These are phyloP conservation scores for Eucalyptus cloeziana DNA, from an alignment of 345 rosid genomes.

Conservation along the genomic window DNA sequence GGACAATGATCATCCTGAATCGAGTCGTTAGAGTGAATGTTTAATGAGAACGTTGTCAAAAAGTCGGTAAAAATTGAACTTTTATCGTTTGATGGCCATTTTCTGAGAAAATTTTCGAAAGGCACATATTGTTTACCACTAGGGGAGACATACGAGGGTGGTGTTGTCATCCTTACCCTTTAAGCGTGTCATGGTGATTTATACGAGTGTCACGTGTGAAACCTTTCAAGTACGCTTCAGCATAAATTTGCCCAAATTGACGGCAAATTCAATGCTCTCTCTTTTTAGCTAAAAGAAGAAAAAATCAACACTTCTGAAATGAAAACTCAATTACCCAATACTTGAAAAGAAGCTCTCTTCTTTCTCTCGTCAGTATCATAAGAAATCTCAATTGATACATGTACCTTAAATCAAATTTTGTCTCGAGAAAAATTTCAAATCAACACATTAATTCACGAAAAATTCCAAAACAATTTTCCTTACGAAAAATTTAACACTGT, in stretches of 20 bases:
- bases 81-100: neutral
- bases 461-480: neutral
- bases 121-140: neutral
- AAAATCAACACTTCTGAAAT: too few species aligned
- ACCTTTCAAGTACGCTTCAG: too few species aligned
- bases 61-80: neutral
- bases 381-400: neutral
- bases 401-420: rapidly evolving
- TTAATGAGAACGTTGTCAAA: neutral
- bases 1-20: neutral
- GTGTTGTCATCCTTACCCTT: too few species aligned
- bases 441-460: rapidly evolving
- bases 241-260: too few species aligned
- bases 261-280: too few species aligned
- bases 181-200: too few species aligned
- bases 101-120: neutral
- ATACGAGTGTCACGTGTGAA: too few species aligned
- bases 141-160: neutral
- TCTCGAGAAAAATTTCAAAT: neutral
- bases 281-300: too few species aligned
- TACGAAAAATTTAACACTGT: rapidly evolving
- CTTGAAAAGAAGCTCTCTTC: neutral
- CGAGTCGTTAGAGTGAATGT: neutral
- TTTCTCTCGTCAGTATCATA: rapidly evolving
- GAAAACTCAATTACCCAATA: neutral